Evolutionary conservation across 1,284 basidiomycete species (phyloP), one percentile per base, ranked within the genome.

Genomic region (Ceratobasidium sp.): DNA sequence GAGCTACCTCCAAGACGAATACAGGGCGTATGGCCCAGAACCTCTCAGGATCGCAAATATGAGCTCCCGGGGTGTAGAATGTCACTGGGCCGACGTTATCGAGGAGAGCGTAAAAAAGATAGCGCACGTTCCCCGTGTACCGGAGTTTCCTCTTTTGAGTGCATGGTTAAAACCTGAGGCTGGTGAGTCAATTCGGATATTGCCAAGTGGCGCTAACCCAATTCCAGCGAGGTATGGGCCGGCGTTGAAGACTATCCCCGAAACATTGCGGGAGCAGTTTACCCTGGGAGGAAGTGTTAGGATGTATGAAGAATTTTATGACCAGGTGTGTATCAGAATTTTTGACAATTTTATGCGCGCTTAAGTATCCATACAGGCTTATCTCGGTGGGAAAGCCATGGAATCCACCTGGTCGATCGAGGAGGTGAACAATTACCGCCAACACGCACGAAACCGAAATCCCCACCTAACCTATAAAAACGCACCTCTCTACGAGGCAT

Each of bases 361-460:
- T 44, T 30, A n/a, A 59, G 33, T 33, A 7, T 55, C 54, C 14
- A 1, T 20, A 7, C 57, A 59, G 57, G 57, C 57, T 27, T 59
- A 59, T 20, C 57, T 59, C 7, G 57, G 57, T 12, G 57, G 57
- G 20, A 59, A 59, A 27, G 57, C 57, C 7, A 59, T 59, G 57
- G 57, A 59, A 27, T 59, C 57, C 8, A 59, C 57, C 3, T 59
- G 57, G 57, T 59, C 57, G 16, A 59, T 59, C 16, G 57, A 59
- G 23, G 57, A 59, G 10, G 57, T 59, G 2, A 14, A 59, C 33
- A 16, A 14, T 16, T 59, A 59, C 18, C 57, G 57, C 14, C 57
- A 59, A 12, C 57, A 59, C 27, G 57, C 57, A 59, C 57, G 57
- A 27, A 59, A 59, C 57, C 57, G 57, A 27, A 59, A 59, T 27